phyloP scores from a whole-genome alignment of 2,329 filamentous ascomycete species.

The Pleurostoma richardsiae region DNA sequence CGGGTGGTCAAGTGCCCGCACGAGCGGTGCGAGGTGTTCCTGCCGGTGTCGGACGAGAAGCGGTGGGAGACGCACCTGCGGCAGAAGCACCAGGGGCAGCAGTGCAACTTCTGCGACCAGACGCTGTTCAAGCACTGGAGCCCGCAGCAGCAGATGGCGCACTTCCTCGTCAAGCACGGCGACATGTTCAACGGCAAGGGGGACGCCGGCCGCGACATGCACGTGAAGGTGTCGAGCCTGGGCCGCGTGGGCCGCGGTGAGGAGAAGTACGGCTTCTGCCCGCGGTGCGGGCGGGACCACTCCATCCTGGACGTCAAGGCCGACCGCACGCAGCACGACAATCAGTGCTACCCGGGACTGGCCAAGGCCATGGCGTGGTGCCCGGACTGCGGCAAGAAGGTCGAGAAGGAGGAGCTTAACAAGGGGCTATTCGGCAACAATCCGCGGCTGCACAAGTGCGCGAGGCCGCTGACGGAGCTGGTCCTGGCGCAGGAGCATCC shows the following conservation, averaged over 20 bases:
- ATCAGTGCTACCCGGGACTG: constrained; percentile 6
- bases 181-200: constrained; percentile 7
- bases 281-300: constrained; percentile 11
- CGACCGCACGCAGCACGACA: constrained; percentile 11
- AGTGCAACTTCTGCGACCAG: constrained; percentile 30
- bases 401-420: neutral
- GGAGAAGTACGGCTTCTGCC: constrained; percentile 9
- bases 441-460: neutral
- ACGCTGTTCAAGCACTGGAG: constrained; percentile 22
- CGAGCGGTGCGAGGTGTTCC: constrained; percentile 26
- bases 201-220: neutral
- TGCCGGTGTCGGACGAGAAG: constrained; percentile 18
- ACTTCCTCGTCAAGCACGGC: constrained; percentile 23
- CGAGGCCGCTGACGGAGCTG: neutral
- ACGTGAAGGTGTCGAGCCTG: neutral
- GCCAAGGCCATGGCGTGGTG: constrained; percentile 1
- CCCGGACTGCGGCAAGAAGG: constrained; percentile 2
- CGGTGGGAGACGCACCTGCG: constrained; percentile 22
- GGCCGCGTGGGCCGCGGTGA: constrained; percentile 5
- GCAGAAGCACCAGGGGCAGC: constrained; percentile 23
- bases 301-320: constrained; percentile 4
- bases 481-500: neutral
- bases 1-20: constrained; percentile 32
- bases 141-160: constrained; percentile 14
- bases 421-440: neutral